phyloP scores from a whole-genome alignment of 257 asterid genomes.

The Solanum chaucha region DNA sequence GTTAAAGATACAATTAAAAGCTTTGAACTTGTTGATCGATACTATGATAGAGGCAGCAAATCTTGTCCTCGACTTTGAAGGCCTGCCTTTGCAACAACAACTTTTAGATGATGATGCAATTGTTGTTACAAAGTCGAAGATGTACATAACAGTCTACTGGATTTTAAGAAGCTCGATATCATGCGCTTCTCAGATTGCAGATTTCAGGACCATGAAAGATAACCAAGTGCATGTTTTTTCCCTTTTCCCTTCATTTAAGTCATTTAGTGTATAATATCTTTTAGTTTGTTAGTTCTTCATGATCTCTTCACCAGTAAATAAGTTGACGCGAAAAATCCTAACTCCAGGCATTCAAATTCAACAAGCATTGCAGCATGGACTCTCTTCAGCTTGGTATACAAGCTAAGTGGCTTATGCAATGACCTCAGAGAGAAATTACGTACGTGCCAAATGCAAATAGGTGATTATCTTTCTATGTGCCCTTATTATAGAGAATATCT shows the following conservation, averaged over 20 bases:
- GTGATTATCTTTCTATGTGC: constrained; percentile 11
- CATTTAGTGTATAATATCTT: not conserved
- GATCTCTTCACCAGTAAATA: not conserved
- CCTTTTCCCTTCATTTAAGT: constrained; percentile 32
- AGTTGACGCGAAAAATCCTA: not conserved
- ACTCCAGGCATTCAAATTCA: constrained; percentile 39
- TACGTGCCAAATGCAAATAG: constrained; percentile 42
- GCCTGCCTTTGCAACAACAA: constrained; percentile 33
- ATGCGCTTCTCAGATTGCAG: constrained; percentile 39
- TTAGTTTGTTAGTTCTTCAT: not conserved
- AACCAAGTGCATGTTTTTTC: constrained; percentile 84
- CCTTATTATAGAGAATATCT: not conserved
- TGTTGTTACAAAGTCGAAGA: constrained; percentile 24
- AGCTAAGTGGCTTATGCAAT: constrained; percentile 27
- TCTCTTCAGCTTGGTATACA: constrained; percentile 34
- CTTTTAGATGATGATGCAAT: constrained; percentile 25
- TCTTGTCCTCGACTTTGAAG: constrained; percentile 30
- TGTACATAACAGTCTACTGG: constrained; percentile 58
- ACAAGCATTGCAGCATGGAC: constrained; percentile 36
- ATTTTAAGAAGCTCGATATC: constrained; percentile 46
- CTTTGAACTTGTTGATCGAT: constrained; percentile 32
- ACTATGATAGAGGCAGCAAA: constrained; percentile 40
- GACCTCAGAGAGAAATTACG: constrained; percentile 27
- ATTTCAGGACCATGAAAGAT: constrained; percentile 30
- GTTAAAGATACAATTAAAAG: constrained; percentile 28